Conservation (phyloP, 805 yeast genomes). For the Hermanozyma aechmeae region DNA sequence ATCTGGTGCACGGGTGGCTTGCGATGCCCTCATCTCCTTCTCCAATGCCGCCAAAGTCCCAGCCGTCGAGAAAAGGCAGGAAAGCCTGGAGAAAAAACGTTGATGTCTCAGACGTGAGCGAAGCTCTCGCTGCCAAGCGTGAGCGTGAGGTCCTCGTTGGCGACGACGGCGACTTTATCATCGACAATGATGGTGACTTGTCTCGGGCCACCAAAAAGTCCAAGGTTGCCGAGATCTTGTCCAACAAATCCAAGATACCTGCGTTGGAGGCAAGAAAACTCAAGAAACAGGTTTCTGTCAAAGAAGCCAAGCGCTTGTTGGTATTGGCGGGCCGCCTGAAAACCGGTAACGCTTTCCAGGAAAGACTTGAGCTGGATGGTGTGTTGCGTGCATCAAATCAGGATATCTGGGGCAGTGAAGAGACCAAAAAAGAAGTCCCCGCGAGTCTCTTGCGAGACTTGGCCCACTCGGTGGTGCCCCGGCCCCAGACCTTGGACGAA, state of each 20-base stretch:
- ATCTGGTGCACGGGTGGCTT: too few species aligned
- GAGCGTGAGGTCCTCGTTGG: conserved; percentile 53
- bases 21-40: too few species aligned
- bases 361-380: conserved; percentile 59
- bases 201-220: conserved; percentile 46
- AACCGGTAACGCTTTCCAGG: conserved; percentile 42
- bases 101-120: conserved; percentile 72
- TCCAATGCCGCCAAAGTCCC: conserved; percentile 54
- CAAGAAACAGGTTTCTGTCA: conserved; percentile 26
- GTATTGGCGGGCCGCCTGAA: conserved; percentile 53
- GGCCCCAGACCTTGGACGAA: conserved; percentile 44
- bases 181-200: conserved; percentile 27
- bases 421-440: too few species aligned
- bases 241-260: conserved; percentile 67
- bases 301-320: conserved; percentile 55
- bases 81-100: conserved; percentile 90
- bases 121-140: conserved; percentile 56
- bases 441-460: too few species aligned
- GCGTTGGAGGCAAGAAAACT: conserved; percentile 40
- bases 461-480: too few species aligned
- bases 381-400: conserved; percentile 41
- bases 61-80: conserved; percentile 86
- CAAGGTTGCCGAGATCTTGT: conserved; percentile 60
- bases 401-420: too few species aligned
- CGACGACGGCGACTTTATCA: conserved; percentile 42